Evolutionary conservation across 495 filamentous ascomycete species (phyloP), one percentile per base, ranked within the genome.

Genomic region (Pyrenula aspistea): DNA sequence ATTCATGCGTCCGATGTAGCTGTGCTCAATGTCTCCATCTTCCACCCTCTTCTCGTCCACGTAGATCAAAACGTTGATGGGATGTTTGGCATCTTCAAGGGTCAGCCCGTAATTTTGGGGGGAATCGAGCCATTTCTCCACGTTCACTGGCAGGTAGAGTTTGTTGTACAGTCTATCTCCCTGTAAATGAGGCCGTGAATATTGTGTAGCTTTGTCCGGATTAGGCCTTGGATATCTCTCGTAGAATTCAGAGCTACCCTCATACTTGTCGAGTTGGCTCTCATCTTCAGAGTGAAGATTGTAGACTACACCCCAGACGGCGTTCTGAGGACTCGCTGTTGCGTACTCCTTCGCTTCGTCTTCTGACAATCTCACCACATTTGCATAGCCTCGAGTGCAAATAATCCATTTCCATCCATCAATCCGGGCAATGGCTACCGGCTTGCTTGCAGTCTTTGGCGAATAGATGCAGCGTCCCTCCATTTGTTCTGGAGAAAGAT

Each of bases 1-100:
- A 63, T 89, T 88, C 76, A 89, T 88, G 52, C 86, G 66, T 21
- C 71, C 64, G 36, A 88, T 71, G 66, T 88, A 90, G 69, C 88
- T 86, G 19, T 69, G 64, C 62, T 74, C 76, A 0, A 83, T 81
- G 25, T 57, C 52, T 11, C 65, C 70, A 31, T 70, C 63, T 49
- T 57, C 54, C 3, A 72, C 66, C 24, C 70, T 59, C 25, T 76
- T 61, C 53, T 74, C 67, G 62, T 83, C 78, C 8, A 86, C 67
- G 64, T 87, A 88, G 12, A 85, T 77, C 58, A 87, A 64, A 59
- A 76, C 69, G 1, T 61, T 49, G 48, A 67, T 58, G 20, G 19
- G 19, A 4, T 52, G 8, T 56, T 56, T 61, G 55, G 25, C 56
- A 49, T 57, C 47, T 54, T 53, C 31, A 4, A 8, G 4, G 4